phyloP scores from a whole-genome alignment of 2,329 filamentous ascomycete genomes.

The Ceratocystis variospora region DNA sequence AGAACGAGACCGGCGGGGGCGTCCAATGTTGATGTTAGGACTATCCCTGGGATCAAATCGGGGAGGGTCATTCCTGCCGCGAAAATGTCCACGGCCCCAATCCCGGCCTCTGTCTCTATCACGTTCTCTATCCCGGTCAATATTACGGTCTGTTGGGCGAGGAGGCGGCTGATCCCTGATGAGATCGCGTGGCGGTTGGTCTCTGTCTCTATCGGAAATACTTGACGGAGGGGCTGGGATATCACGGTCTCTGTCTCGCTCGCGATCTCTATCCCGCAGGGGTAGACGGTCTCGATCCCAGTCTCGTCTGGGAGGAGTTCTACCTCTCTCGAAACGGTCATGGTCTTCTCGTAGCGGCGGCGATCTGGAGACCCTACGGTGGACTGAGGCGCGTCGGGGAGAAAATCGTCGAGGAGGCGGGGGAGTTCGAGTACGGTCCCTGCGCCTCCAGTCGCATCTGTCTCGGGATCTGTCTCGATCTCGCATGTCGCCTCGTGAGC shows the following conservation, averaged over 20 bases:
- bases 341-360: slow-evolving; percentile 24
- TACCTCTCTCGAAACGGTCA: slow-evolving; percentile 29
- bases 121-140: slow-evolving; percentile 27
- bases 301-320: slow-evolving; percentile 29
- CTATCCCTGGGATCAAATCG: slow-evolving; percentile 20
- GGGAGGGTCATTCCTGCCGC: slow-evolving; percentile 25
- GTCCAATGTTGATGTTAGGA: background rate
- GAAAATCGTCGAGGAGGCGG: slow-evolving; percentile 23
- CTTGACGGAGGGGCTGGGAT: background rate
- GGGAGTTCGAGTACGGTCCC: slow-evolving; percentile 25
- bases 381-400: slow-evolving; percentile 29
- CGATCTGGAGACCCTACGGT: slow-evolving; percentile 23
- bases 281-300: slow-evolving; percentile 21
- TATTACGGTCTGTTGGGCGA: slow-evolving; percentile 20
- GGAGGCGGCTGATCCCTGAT: slow-evolving; percentile 8
- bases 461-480: slow-evolving; percentile 23
- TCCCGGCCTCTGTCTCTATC: slow-evolving; percentile 27
- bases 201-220: slow-evolving; percentile 3
- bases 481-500: slow-evolving; percentile 33
- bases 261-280: slow-evolving; percentile 21
- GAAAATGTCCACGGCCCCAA: slow-evolving; percentile 25
- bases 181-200: slow-evolving; percentile 12
- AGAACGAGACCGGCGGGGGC: slow-evolving; percentile 38
- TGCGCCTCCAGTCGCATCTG: slow-evolving; percentile 22
- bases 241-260: slow-evolving; percentile 23